Evolutionary conservation across 176 grass and related monocot species (phyloP), one percentile per base, ranked within the genome.

Genomic region (Bolboschoenus planiculmis): DNA sequence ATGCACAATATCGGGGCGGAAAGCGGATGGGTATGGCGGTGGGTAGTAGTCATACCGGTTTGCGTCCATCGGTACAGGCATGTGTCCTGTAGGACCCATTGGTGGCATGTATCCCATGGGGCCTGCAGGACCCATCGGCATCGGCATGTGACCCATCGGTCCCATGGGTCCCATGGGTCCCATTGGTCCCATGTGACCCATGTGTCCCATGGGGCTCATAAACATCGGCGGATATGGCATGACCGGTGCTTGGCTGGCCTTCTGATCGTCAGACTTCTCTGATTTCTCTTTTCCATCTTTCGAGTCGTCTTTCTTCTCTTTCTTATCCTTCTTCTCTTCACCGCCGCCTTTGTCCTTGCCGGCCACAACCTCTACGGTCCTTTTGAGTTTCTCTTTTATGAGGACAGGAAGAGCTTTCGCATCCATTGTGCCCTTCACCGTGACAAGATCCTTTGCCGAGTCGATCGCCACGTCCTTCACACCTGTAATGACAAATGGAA

Each of bases 381-480:
- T 39, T 31, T 86, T 83, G 47, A 89, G 78, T 68, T 89, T 85
- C 79, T 43, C 35, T 53, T 59, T 78, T 31, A 68, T 10, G 30
- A 48, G 2, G 0, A 14, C 13, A n/a, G 84, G 79, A 74, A 86
- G 47, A 21, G 87, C 31, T 81, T 86, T 86, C 20, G 15, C 46
- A 43, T 89, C 84, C 87, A 89, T 89, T 23, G 79, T 86, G 16
- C 87, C 87, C 29, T 50, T 85, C 27, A 89, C 84, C 31, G 84
- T 86, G 10, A 89, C 87, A 16, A 83, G 34, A 36, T 86, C 84
- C 47, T 85, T 83, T 26, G 81, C 60, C 0, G 35, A 46, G 58
- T 89, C 84, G 18, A 86, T 20, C 10, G 36, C 23, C 2, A 86
- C 84, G 0, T 43, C 44, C 35, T 89, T 55, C 68, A 86, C 84